Evolutionary conservation across 805 yeast genomes (phyloP).

Genomic region (Blastobotrys americana): DNA sequence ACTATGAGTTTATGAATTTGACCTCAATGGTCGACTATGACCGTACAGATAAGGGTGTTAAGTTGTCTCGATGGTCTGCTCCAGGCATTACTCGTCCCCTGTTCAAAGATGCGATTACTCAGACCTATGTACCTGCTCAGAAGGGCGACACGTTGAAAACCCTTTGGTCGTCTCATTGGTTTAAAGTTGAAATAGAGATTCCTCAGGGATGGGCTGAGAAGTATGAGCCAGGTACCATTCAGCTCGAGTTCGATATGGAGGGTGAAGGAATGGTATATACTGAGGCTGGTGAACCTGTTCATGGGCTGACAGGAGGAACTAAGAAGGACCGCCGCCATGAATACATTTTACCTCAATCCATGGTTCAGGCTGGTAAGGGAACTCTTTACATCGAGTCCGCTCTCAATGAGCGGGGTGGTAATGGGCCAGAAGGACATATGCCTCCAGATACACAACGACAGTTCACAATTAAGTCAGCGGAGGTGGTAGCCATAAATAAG

Average conservation of each 20-base stretch:
- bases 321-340: conserved; percentile 64
- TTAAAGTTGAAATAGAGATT: conserved; percentile 52
- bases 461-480: conserved; percentile 59
- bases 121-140: conserved; percentile 35
- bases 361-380: conserved; percentile 44
- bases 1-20: conserved; percentile 58
- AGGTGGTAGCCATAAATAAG: conserved; percentile 67
- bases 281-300: conserved; percentile 56
- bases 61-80: conserved; percentile 59
- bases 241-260: conserved; percentile 70
- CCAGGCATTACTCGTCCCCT: conserved; percentile 59
- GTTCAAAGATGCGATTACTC: conserved; percentile 44
- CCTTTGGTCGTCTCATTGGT: conserved; percentile 95
- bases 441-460: conserved; percentile 49
- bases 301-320: conserved; percentile 74
- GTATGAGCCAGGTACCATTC: conserved; percentile 33
- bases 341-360: conserved; percentile 51
- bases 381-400: conserved; percentile 75
- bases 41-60: conserved; percentile 48
- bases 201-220: conserved; percentile 50
- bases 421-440: conserved; percentile 43
- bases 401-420: conserved; percentile 89
- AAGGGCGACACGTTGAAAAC: conserved; percentile 81
- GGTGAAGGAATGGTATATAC: conserved; percentile 72
- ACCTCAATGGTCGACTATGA: conserved; percentile 68